Evolutionary conservation across 805 yeast genomes (phyloP).

Genomic region (Lachancea waltii): DNA sequence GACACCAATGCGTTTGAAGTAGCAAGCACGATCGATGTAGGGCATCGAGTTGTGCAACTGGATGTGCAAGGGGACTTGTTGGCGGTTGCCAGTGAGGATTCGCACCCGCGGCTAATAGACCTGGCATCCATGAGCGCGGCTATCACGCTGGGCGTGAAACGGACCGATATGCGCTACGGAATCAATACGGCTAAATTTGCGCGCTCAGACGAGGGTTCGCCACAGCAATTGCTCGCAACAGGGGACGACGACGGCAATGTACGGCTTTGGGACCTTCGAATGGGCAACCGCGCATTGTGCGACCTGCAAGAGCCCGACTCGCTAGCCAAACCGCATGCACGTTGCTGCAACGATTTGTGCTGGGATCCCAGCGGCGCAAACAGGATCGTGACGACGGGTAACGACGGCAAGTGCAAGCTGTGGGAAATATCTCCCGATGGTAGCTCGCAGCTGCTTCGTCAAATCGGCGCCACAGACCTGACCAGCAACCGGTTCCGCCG

Average conservation of each 20-base stretch:
- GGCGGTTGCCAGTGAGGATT: constrained; percentile 66
- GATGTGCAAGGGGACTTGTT: constrained; percentile 49
- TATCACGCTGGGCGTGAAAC: constrained; percentile 61
- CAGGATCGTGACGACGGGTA: constrained; percentile 58
- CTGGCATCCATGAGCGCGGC: constrained; percentile 66
- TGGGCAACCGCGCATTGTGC: constrained; percentile 18
- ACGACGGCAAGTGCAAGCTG: constrained; percentile 71
- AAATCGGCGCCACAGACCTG: constrained; percentile 22
- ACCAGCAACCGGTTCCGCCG: constrained; percentile 20
- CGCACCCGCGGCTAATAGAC: constrained; percentile 64
- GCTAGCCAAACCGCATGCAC: constrained; percentile 57
- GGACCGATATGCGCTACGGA: constrained; percentile 37
- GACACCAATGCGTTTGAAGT: constrained; percentile 61
- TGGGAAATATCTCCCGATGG: constrained; percentile 46
- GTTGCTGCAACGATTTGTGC: constrained; percentile 67
- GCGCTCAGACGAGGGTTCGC: constrained; percentile 37
- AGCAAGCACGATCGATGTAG: constrained; percentile 61
- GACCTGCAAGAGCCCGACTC: constrained; percentile 21
- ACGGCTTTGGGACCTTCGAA: constrained; percentile 78
- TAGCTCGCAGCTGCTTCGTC: constrained; percentile 6
- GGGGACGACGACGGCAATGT: constrained; percentile 81
- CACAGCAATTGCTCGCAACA: constrained; percentile 56
- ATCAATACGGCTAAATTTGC: constrained; percentile 59
- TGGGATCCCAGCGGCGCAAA: constrained; percentile 64
- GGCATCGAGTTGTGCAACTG: constrained; percentile 56